Conservation (phyloP, 2,329 filamentous ascomycete genomes). For the Sporothrix protearum region DNA sequence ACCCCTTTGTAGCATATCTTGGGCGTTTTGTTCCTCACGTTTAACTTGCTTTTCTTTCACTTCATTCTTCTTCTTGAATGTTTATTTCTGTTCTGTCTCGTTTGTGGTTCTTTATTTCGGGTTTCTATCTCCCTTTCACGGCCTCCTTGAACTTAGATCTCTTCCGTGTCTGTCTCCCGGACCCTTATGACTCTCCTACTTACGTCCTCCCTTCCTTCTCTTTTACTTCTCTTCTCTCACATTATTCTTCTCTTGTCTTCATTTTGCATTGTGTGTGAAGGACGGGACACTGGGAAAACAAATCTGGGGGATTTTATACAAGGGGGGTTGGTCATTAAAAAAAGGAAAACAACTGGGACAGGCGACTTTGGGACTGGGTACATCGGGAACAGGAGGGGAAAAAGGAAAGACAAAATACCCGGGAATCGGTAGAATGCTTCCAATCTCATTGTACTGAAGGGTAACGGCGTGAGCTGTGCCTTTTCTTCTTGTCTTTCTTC, state of each 20-base stretch:
- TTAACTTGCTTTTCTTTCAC: neutral
- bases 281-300: neutral
- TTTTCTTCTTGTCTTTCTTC: neutral
- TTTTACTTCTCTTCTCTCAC: neutral
- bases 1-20: constrained; percentile 23
- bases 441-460: neutral
- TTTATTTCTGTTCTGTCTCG: neutral
- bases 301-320: neutral
- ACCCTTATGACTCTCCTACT: neutral
- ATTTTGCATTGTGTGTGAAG: constrained; percentile 15
- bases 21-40: constrained; percentile 1
- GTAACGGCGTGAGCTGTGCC: neutral
- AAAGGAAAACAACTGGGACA: neutral
- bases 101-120: neutral
- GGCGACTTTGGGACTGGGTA: neutral
- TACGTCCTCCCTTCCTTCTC: neutral
- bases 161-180: neutral
- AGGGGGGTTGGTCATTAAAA: neutral
- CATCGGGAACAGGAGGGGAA: neutral
- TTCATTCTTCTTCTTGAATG: neutral
- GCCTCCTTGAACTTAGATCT: constrained; percentile 7
- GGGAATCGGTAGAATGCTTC: constrained; percentile 12
- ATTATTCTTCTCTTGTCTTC: constrained; percentile 5
- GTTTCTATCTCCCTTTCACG: neutral
- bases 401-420: neutral